Base-by-base conservation (phyloP, 75 land plant species). In the Ceratopteris richardii region DNA sequence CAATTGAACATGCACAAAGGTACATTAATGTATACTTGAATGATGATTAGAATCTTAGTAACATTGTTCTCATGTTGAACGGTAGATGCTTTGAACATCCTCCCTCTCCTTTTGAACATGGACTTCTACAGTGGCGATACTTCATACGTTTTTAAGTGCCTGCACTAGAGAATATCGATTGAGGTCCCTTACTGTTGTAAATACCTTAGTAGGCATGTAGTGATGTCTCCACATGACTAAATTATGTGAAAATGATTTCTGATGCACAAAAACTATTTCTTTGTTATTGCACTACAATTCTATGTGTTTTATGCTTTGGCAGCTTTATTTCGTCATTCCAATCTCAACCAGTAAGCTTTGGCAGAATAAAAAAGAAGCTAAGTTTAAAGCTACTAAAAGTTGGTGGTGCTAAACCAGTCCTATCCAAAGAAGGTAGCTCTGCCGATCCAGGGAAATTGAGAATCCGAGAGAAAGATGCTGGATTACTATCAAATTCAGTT, bases 1-100 rank as follows among this genome's bases (percentile, higher is more conserved):
- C 74, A 31, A 61, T 71, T 31, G 72, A 66, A 26, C 76, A 67
- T 52, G 97, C 88, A 10, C 39, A 58, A 22, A 82, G 84, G 96
- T 90, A 79, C 29, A 0, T 42, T 29, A 51, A 3, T 33, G 9
- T 43, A 19, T 57, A n/a, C n/a, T n/a, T n/a, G n/a, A n/a, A n/a
- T n/a, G n/a, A n/a, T n/a, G n/a, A n/a, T n/a, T n/a, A n/a, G n/a
- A n/a, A n/a, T n/a, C n/a, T n/a, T n/a, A n/a, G n/a, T n/a, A n/a
- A n/a, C n/a, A n/a, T n/a, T n/a, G n/a, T n/a, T n/a, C n/a, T n/a
- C n/a, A n/a, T n/a, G n/a, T n/a, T n/a, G n/a, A n/a, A n/a, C n/a
- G n/a, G n/a, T n/a, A n/a, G n/a, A n/a, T n/a, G n/a, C n/a, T n/a
- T n/a, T n/a, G n/a, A n/a, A n/a, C n/a, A n/a, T n/a, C n/a, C n/a